phyloP scores from a whole-genome alignment of 495 filamentous ascomycete genomes.

The Durotheca rogersii region DNA sequence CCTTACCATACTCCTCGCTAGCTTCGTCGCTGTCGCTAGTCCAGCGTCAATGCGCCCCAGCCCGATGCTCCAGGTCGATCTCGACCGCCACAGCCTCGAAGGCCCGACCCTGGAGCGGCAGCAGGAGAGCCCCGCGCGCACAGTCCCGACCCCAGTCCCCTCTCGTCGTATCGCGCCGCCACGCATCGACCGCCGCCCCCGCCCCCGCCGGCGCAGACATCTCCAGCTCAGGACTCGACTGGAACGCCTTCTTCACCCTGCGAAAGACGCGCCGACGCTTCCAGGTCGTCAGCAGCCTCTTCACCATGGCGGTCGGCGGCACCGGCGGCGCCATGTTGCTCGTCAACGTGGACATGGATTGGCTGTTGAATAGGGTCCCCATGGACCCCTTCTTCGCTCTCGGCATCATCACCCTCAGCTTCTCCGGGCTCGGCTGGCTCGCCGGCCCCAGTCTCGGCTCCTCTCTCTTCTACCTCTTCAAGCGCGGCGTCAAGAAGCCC shows the following conservation, averaged over 20 bases:
- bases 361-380: conserved; percentile 62
- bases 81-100: conserved; percentile 11
- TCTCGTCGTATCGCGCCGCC: conserved; percentile 36
- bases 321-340: conserved; percentile 63
- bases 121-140: conserved; percentile 19
- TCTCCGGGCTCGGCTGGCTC: conserved; percentile 80
- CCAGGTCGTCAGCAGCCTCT: conserved; percentile 72
- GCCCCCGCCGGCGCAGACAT: conserved; percentile 35
- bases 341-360: conserved; percentile 64
- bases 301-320: conserved; percentile 60
- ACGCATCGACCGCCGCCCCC: conserved; percentile 42
- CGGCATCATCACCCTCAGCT: conserved; percentile 70
- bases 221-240: conserved; percentile 60
- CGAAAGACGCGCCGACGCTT: conserved; percentile 80
- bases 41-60: conserved; percentile 27
- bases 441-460: conserved; percentile 78
- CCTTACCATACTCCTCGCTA: conserved; percentile 30
- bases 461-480: conserved; percentile 67
- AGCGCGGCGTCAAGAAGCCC: conserved; percentile 62
- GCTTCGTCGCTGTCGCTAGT: conserved; percentile 9
- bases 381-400: conserved; percentile 86
- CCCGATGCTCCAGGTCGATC: conserved; percentile 17
- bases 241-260: conserved; percentile 91
- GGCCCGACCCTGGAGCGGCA: conserved; percentile 4
- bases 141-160: conserved; percentile 27